A percentile compares a stretch with the other conserved stretches of the same genome.
Evolutionary conservation across 106 monocot genomes (phyloP).

Genomic region (Phalaenopsis aphrodite): DNA sequence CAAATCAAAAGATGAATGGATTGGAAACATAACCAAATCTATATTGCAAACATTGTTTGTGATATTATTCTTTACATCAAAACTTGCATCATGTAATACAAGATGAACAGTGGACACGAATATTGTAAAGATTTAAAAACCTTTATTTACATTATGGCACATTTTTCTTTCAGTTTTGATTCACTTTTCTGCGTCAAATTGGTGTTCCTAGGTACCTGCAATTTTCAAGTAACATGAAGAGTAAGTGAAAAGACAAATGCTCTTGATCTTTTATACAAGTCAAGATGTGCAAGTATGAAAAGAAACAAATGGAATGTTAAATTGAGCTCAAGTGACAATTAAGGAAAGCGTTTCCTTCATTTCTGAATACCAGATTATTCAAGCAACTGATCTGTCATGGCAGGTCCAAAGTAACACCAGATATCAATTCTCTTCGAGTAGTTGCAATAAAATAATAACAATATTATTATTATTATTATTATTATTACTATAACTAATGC

Average conservation of each 20-base stretch:
- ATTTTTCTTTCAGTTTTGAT: conserved; percentile 30
- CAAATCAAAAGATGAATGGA: background rate
- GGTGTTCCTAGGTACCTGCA: conserved; percentile 15
- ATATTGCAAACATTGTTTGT: background rate
- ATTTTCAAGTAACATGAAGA: background rate
- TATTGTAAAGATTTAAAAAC: background rate
- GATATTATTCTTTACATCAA: conserved; percentile 1
- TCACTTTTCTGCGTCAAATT: conserved; percentile 12
- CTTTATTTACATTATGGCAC: conserved; percentile 26
- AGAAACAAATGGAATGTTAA: background rate
- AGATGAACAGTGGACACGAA: background rate
- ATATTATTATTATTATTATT: no score
- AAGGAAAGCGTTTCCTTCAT: background rate
- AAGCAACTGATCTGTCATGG: no score
- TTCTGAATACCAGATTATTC: background rate
- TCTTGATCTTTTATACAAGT: background rate
- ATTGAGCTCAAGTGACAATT: no score
- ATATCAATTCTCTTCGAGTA: no score
- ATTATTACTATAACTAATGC: no score
- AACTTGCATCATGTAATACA: conserved; percentile 6
- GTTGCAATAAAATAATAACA: no score
- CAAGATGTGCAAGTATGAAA: background rate
- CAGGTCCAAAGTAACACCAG: no score
- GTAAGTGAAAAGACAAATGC: background rate
- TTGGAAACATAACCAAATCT: background rate